Base-by-base conservation (phyloP, 2,329 filamentous ascomycete genomes). In the Plectosphaerella plurivora region DNA sequence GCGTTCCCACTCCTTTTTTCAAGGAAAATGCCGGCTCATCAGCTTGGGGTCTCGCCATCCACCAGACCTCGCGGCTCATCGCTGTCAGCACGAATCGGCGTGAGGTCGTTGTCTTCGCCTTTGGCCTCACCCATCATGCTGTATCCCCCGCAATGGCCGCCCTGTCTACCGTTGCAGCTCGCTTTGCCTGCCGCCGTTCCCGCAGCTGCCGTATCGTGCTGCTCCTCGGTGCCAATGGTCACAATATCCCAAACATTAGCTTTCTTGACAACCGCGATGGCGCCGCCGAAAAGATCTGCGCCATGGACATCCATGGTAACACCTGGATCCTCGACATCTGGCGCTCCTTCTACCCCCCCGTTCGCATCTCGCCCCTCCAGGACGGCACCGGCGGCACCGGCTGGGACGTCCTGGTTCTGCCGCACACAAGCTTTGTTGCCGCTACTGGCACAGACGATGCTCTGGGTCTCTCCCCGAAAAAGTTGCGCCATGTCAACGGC, bases 41-140 rank as follows among this genome's bases (percentile, higher is more conserved):
- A 54, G 93, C 92, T 3, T 99, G 94, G 94, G 94, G 93, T 0
- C 70, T 96, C 47, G 87, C 91, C 8, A 79, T 96, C 11, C 93
- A 97, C 66, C 79, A 83, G 55, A 74, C 85, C 56, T 90, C 89
- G n/a, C 84, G 92, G 0, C 74, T 97, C 55, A 87, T 99, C 56
- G 94, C 93, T 1, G 86, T 95, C 39, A 89, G 88, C 60, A 85
- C 89, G 0, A 99, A 99, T 65, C 81, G 78, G 4, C 63, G 65
- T 49, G 77, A 80, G 56, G 68, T 80, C 7, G 77, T 73, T 1
- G 74, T 84, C 1, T 83, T 83, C 59, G 77, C 76, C 1, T 73
- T 76, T 57, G 75, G 73, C 5, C 62, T 75, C 45, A 55, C 61
- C 45, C 16, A 42, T 36, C 11, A 12, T 12, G 28, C 8, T 33